These are phyloP conservation scores for Sophora flavescens DNA, from an alignment of 306 rosid genomes.

Conservation along the genomic window DNA sequence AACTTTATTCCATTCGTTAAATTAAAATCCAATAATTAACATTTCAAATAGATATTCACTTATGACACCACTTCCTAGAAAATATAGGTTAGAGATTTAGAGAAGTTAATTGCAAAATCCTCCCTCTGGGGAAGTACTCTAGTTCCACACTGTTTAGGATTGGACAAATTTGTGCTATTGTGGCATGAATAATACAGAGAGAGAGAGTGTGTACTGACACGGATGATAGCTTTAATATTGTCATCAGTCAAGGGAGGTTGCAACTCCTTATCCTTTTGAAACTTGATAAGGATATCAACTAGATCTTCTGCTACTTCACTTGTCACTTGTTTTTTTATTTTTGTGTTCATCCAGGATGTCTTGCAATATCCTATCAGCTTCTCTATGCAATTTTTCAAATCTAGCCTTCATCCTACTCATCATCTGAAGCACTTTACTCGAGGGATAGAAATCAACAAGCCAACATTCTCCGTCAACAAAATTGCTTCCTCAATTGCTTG, in stretches of 20 bases:
- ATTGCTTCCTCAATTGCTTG: constrained; percentile 11
- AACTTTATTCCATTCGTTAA: no score
- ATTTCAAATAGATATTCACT: no score
- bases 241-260: constrained; percentile 14
- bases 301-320: constrained; percentile 42
- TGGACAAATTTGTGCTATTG: no score
- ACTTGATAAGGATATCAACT: constrained; percentile 45
- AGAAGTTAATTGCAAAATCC: no score
- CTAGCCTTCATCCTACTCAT: background rate
- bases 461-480: constrained; percentile 23
- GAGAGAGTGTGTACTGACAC: constrained; percentile 31
- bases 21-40: no score
- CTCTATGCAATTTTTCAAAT: constrained; percentile 5
- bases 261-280: constrained; percentile 24
- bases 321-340: background rate
- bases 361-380: constrained; percentile 40
- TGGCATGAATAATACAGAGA: no score
- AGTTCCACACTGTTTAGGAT: no score
- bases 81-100: no score
- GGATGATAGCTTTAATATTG: constrained; percentile 42
- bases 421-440: constrained; percentile 26
- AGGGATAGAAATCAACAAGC: constrained; percentile 41
- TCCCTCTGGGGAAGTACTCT: no score
- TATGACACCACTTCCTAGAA: no score
- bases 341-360: constrained; percentile 15